These are phyloP conservation scores for Ceratocystis cacaofunesta DNA, from an alignment of 2,329 filamentous ascomycete species.

Conservation along the genomic window DNA sequence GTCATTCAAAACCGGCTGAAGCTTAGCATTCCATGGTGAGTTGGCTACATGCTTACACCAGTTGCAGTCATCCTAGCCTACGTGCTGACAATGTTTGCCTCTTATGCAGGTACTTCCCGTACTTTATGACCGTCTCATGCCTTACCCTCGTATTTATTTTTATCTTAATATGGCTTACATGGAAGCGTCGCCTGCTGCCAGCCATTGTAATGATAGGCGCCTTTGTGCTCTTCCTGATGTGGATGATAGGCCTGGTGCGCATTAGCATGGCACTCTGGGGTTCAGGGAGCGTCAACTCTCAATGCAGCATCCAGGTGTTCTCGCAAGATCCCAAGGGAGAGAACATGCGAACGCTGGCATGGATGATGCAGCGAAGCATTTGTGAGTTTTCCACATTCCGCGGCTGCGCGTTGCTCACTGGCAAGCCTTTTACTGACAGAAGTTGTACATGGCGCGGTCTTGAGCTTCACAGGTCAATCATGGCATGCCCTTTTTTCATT, in stretches of 20 bases:
- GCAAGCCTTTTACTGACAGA: too few species aligned
- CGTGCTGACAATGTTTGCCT: too few species aligned
- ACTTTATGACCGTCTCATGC: slow-evolving; percentile 43
- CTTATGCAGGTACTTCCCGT: slow-evolving; percentile 47
- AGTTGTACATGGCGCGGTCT: too few species aligned
- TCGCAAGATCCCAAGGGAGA: slow-evolving; percentile 35
- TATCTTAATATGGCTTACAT: slow-evolving; percentile 48
- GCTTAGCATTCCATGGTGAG: slow-evolving; percentile 45
- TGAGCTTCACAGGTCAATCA: slow-evolving; percentile 33
- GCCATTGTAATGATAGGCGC: slow-evolving; percentile 48
- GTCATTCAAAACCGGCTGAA: slow-evolving; percentile 40
- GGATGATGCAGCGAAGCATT: slow-evolving; percentile 48
- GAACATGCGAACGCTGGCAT: slow-evolving; percentile 42
- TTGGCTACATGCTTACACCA: slow-evolving; percentile 10
- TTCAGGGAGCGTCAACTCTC: slow-evolving; percentile 40
- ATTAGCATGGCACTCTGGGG: slow-evolving; percentile 50
- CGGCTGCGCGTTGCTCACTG: too few species aligned
- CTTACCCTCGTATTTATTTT: slow-evolving; percentile 53
- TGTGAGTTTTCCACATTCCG: slow-evolving; percentile 32
- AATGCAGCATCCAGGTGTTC: slow-evolving; percentile 45
- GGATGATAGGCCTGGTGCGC: slow-evolving; percentile 50
- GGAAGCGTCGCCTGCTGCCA: slow-evolving; percentile 43
- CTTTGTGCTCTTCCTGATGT: slow-evolving; percentile 53
- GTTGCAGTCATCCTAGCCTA: too few species aligned
- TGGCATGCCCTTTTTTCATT: slow-evolving; percentile 54